Conservation (phyloP, 331 rosid species). For the Quercus lobata region DNA sequence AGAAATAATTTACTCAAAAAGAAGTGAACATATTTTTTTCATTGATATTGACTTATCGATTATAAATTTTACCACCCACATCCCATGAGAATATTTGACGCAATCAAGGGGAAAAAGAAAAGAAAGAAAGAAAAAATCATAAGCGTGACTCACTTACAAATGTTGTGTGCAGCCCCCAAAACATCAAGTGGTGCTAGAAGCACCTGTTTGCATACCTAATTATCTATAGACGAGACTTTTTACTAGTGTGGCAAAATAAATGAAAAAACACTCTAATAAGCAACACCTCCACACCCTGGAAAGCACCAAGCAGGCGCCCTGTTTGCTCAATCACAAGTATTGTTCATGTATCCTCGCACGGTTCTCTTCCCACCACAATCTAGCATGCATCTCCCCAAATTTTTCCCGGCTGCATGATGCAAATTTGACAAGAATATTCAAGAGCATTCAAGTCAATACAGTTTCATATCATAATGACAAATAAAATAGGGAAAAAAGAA, state of each 20-base stretch:
- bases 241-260: constrained; percentile 33
- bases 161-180: constrained; percentile 25
- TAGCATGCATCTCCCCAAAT: constrained; percentile 77
- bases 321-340: constrained; percentile 42
- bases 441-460: constrained; percentile 11
- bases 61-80: constrained; percentile 31
- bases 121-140: background rate
- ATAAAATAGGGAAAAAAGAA: background rate
- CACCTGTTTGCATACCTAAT: constrained; percentile 33
- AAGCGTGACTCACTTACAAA: constrained; percentile 10
- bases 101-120: background rate
- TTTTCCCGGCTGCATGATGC: constrained; percentile 64
- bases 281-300: constrained; percentile 34
- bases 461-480: background rate
- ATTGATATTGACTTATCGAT: background rate
- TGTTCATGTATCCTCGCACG: constrained; percentile 76
- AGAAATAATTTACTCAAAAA: background rate
- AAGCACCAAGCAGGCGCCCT: constrained; percentile 29
- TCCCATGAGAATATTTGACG: constrained; percentile 19
- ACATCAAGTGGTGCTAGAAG: constrained; percentile 37
- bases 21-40: constrained; percentile 1
- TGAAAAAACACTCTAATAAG: constrained; percentile 36
- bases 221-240: constrained; percentile 46
- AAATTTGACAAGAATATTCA: background rate
- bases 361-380: constrained; percentile 88